Percentiles rank a stretch among this genome's conserved stretches.
Conservation (phyloP, 345 rosid species). For the Eutrema heterophyllum region DNA sequence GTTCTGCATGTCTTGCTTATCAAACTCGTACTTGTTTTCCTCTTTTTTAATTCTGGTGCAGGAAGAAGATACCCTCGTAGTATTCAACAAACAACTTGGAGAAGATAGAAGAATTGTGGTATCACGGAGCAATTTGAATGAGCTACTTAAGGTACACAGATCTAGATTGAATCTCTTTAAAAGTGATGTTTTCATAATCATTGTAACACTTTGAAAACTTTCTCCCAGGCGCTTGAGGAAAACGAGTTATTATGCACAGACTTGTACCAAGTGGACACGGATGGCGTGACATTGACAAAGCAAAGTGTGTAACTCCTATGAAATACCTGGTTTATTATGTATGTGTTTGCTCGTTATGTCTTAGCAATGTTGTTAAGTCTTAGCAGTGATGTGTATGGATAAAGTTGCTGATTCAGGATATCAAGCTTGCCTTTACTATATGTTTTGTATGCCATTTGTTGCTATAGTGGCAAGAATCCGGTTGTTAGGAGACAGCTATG, state of each 20-base stretch:
- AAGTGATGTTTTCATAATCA: constrained; percentile 36
- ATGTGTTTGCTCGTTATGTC: constrained; percentile 6
- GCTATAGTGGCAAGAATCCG: not conserved
- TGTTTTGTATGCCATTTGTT: not conserved
- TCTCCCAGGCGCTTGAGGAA: constrained; percentile 84
- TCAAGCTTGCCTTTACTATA: not conserved
- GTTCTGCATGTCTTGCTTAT: constrained; percentile 1
- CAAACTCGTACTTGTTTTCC: not conserved
- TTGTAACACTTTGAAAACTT: not conserved
- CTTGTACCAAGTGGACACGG: constrained; percentile 65
- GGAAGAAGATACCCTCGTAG: constrained; percentile 73
- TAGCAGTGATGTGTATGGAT: constrained; percentile 2
- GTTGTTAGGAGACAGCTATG: not conserved
- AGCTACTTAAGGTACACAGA: constrained; percentile 65
- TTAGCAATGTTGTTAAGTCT: constrained; percentile 9
- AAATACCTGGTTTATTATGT: constrained; percentile 27
- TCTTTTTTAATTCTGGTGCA: constrained; percentile 24
- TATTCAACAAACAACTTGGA: constrained; percentile 84
- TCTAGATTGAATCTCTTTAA: not conserved
- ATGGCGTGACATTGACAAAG: constrained; percentile 75
- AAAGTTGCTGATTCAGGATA: constrained; percentile 10
- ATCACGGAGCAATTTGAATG: constrained; percentile 77
- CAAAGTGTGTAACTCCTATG: constrained; percentile 58
- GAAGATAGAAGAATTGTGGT: constrained; percentile 84
- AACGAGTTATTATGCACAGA: constrained; percentile 78